Evolutionary conservation across 2,329 filamentous ascomycete genomes (phyloP).

Genomic region (Sarocladium brachiariae): DNA sequence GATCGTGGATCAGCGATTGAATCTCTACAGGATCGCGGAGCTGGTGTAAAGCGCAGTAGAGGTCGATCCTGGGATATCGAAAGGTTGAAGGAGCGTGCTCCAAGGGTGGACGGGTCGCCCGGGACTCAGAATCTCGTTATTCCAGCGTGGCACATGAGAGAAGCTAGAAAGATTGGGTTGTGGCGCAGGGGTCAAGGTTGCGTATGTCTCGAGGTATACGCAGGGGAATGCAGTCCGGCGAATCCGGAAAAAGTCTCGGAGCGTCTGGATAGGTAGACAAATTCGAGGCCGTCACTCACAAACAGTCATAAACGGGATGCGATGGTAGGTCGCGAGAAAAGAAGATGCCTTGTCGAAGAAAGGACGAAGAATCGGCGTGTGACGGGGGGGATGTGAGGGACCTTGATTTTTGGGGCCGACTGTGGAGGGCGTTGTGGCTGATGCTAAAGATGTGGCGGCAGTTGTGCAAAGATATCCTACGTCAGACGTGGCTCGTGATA

Average conservation of each 20-base stretch:
- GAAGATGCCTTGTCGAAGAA: background rate
- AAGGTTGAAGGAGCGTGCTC: background rate
- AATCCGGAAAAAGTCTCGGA: no score
- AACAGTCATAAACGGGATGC: background rate
- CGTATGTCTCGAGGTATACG: background rate
- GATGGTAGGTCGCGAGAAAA: background rate
- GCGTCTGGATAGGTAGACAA: background rate
- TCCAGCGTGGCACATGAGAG: slow-evolving; percentile 8
- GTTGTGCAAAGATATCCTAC: background rate
- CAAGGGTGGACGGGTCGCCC: background rate
- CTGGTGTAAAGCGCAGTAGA: background rate
- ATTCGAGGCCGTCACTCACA: background rate
- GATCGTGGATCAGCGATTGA: background rate
- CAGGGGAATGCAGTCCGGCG: background rate
- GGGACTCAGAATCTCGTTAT: slow-evolving; percentile 6
- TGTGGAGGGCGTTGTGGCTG: slow-evolving; percentile 6
- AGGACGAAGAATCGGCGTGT: background rate
- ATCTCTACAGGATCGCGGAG: background rate
- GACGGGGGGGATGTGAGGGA: slow-evolving; percentile 1
- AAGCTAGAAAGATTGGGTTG: slow-evolving; percentile 1
- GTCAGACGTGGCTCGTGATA: slow-evolving; percentile 5
- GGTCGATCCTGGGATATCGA: no score
- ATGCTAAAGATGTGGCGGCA: slow-evolving; percentile 2
- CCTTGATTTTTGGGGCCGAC: slow-evolving; percentile 8
- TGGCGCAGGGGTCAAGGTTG: background rate